Conservation (phyloP, 192 early-diverging fungal genomes). For the Gamsiella multidivaricata region DNA sequence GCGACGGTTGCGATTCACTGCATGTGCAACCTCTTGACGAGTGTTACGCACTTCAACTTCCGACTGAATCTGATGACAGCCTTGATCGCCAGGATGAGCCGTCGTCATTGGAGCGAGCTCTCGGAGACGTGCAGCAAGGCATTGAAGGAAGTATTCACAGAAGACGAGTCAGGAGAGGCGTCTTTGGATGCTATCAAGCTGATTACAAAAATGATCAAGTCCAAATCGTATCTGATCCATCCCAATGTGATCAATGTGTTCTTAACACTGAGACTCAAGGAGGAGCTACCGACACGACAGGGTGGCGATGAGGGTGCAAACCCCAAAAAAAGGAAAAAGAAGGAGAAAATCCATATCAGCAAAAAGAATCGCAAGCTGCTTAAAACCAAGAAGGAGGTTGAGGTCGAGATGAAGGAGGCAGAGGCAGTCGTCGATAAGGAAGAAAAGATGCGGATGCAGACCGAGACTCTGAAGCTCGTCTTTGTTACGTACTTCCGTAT, state of each 20-base stretch:
- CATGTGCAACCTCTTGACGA: conserved; percentile 83
- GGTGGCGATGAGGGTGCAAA: conserved; percentile 64
- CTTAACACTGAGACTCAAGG: conserved; percentile 83
- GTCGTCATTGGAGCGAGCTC: conserved; percentile 59
- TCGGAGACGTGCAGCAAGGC: conserved; percentile 81
- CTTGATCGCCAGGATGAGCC: conserved; percentile 81
- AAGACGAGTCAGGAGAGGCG: conserved; percentile 88
- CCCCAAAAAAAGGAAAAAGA: conserved; percentile 63
- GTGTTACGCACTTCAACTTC: conserved; percentile 96
- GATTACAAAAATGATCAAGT: conserved; percentile 88
- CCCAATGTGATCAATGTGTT: conserved; percentile 78
- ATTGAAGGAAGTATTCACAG: conserved; percentile 79
- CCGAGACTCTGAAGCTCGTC: conserved; percentile 93
- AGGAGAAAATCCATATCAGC: conserved; percentile 67
- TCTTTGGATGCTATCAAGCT: conserved; percentile 89
- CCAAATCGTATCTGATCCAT: conserved; percentile 78
- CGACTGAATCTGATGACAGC: conserved; percentile 89
- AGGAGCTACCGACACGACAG: conserved; percentile 75
- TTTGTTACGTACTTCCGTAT: conserved; percentile 97
- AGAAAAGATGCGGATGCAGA: conserved; percentile 83
- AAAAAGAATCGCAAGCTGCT: conserved; percentile 79
- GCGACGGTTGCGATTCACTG: conserved; percentile 80
- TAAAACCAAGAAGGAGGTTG: conserved; percentile 77
- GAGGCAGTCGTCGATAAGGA: conserved; percentile 89
- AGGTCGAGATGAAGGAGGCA: conserved; percentile 88